phyloP scores from a whole-genome alignment of 305 asterid species.

The Salvia sclarea region DNA sequence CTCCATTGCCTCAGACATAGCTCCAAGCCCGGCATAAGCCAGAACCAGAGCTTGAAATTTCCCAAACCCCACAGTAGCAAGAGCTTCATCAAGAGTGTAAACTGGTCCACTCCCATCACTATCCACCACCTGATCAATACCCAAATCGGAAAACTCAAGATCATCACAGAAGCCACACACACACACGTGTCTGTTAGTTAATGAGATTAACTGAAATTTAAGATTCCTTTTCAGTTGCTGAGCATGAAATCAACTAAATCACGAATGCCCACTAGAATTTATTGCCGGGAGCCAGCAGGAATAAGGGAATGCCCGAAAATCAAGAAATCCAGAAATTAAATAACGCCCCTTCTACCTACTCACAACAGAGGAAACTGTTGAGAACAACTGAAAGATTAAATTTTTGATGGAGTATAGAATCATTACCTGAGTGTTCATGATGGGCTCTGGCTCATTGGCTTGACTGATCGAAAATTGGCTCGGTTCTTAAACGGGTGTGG shows the following conservation, averaged over 20 bases:
- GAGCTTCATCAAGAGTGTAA: conserved; percentile 68
- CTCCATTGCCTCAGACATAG: conserved; percentile 75
- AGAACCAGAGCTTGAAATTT: conserved; percentile 58
- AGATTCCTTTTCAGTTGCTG: neutral
- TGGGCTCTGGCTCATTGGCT: conserved; percentile 17
- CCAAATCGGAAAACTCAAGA: conserved; percentile 12
- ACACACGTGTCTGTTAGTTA: neutral
- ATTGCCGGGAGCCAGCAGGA: neutral
- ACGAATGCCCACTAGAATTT: neutral
- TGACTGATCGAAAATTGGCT: neutral
- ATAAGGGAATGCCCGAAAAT: neutral
- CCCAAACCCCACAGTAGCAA: conserved; percentile 63
- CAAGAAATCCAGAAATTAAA: neutral
- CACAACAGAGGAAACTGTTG: neutral
- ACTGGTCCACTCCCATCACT: conserved; percentile 23
- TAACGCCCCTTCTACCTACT: neutral
- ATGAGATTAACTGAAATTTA: neutral
- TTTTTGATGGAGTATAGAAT: neutral
- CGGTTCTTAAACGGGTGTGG: neutral
- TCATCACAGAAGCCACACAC: neutral
- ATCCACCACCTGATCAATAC: conserved; percentile 26
- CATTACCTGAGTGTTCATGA: conserved; percentile 30
- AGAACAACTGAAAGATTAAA: neutral
- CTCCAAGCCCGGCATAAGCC: conserved; percentile 70
- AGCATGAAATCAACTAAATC: neutral